Conservation (phyloP, 1,284 basidiomycete species). For the Agroathelia rolfsii region DNA sequence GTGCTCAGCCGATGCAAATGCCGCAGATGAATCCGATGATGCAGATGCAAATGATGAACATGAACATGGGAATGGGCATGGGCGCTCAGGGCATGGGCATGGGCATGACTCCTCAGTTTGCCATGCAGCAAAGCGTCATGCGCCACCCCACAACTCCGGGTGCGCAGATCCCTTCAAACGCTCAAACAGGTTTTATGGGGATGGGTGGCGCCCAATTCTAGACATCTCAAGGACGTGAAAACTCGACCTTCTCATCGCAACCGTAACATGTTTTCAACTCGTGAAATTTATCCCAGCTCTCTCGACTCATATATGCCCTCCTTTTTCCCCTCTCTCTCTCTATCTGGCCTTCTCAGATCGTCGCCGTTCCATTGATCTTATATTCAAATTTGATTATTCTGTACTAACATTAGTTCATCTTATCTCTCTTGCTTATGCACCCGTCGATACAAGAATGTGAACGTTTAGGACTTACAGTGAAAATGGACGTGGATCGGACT, state of each 20-base stretch:
- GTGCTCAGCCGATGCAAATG: slow-evolving; percentile 38
- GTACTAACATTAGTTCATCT: no score
- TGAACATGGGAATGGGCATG: slow-evolving; percentile 20
- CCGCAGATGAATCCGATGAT: slow-evolving; percentile 52
- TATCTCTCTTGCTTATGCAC: no score
- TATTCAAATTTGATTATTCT: no score
- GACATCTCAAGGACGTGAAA: no score
- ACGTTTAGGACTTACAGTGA: no score
- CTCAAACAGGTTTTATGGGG: slow-evolving; percentile 49
- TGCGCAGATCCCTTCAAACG: slow-evolving; percentile 32
- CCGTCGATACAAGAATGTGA: no score
- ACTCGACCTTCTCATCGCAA: no score
- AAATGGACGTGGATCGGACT: no score
- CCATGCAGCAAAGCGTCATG: slow-evolving; percentile 76
- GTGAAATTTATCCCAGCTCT: not conserved
- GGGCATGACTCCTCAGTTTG: slow-evolving; percentile 24
- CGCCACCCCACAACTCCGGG: slow-evolving; percentile 61
- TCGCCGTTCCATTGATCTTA: no score
- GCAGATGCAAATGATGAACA: slow-evolving; percentile 56
- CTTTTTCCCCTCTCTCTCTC: slow-evolving; percentile 6
- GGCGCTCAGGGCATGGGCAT: slow-evolving; percentile 34
- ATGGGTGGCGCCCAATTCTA: slow-evolving; percentile 32
- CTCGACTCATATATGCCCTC: not conserved
- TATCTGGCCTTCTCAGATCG: slow-evolving; percentile 3
- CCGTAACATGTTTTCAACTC: no score